These are phyloP conservation scores for Lecanoromycetidae sp. DNA, from an alignment of 2,329 filamentous ascomycete genomes.

Conservation along the genomic window DNA sequence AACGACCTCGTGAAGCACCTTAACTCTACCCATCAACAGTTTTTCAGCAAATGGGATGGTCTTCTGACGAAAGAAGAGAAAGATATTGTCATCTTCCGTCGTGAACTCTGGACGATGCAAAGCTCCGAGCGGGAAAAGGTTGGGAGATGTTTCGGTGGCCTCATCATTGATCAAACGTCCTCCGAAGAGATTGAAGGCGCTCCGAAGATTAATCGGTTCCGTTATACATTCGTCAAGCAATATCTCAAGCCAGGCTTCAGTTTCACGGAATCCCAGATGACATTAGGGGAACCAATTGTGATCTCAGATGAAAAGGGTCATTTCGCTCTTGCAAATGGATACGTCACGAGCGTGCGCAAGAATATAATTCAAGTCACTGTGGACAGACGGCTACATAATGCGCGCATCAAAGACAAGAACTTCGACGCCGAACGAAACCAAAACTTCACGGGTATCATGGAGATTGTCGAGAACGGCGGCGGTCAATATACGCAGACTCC, in stretches of 20 bases:
- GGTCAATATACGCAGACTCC: constrained; percentile 20
- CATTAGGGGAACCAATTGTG: constrained; percentile 82
- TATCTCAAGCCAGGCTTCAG: constrained; percentile 53
- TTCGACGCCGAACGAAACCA: constrained; percentile 73
- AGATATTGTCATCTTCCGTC: constrained; percentile 71
- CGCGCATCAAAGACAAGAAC: constrained; percentile 58
- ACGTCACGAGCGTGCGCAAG: constrained; percentile 64
- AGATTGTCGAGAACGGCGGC: constrained; percentile 50
- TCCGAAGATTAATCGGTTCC: constrained; percentile 81
- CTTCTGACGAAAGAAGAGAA: constrained; percentile 90
- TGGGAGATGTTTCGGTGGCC: constrained; percentile 78
- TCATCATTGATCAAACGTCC: constrained; percentile 70
- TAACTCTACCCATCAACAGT: constrained; percentile 60
- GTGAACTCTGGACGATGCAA: constrained; percentile 93
- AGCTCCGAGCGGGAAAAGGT: constrained; percentile 78
- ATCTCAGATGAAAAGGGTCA: constrained; percentile 91
- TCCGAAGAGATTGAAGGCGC: constrained; percentile 55
- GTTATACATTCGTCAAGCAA: constrained; percentile 72
- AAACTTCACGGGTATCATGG: constrained; percentile 83
- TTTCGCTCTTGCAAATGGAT: constrained; percentile 88
- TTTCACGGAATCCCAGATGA: constrained; percentile 82
- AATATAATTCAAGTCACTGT: constrained; percentile 75
- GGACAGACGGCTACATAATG: constrained; percentile 78
- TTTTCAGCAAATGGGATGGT: constrained; percentile 91
- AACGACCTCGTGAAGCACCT: constrained; percentile 67